Evolutionary conservation across 2,329 filamentous ascomycete species (phyloP).

Genomic region (Phialophora macrospora): DNA sequence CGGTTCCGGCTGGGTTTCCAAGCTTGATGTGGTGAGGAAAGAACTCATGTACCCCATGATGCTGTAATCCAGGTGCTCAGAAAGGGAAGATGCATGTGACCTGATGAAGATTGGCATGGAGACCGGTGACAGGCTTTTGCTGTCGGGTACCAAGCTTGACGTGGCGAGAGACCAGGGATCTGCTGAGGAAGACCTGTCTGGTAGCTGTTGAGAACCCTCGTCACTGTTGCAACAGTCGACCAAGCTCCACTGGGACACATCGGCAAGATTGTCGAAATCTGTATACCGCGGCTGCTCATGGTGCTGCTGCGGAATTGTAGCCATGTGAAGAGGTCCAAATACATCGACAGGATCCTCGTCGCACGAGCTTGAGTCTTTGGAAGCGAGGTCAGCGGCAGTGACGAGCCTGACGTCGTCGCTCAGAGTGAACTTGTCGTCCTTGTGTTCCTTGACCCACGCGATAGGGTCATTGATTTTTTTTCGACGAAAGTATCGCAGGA

Average conservation of each 20-base stretch:
- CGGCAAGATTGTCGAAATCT: neutral
- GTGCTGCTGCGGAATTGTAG: neutral
- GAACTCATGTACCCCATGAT: slow-evolving; percentile 15
- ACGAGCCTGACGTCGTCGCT: slow-evolving; percentile 18
- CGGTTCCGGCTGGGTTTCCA: slow-evolving; percentile 14
- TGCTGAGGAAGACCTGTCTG: neutral
- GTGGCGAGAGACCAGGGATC: neutral
- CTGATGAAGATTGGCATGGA: slow-evolving; percentile 11
- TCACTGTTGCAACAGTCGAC: neutral
- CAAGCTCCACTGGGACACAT: neutral
- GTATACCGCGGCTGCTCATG: neutral
- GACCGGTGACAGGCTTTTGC: neutral
- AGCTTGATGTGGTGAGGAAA: slow-evolving; percentile 5
- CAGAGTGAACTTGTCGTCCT: slow-evolving; percentile 5
- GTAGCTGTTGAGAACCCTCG: neutral
- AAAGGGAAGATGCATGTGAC: slow-evolving; percentile 10
- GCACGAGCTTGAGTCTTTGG: slow-evolving; percentile 12
- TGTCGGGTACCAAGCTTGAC: neutral
- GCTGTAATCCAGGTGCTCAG: slow-evolving; percentile 15
- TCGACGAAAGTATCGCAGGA: slow-evolving; percentile 26
- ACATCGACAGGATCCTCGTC: slow-evolving; percentile 7
- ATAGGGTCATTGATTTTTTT: slow-evolving; percentile 26
- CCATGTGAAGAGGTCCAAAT: neutral
- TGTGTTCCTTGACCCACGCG: slow-evolving; percentile 14
- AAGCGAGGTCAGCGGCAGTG: slow-evolving; percentile 5